Conservation (phyloP, 1,284 basidiomycete genomes). For the Acaromyces ingoldii region DNA sequence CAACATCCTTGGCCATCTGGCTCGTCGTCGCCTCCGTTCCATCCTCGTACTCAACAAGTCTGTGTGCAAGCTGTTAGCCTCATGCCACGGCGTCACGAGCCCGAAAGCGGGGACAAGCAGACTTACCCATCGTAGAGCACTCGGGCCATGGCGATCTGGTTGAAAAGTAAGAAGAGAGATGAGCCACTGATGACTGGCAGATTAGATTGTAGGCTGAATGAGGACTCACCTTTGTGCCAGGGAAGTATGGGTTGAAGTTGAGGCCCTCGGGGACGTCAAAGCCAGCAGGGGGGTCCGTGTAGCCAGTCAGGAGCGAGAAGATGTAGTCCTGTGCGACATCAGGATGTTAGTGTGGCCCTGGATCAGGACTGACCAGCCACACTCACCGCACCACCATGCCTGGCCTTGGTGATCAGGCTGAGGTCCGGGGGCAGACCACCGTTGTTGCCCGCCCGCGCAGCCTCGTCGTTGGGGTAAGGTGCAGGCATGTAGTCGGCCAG, state of each 20-base stretch:
- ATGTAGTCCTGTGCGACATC: conserved; percentile 80
- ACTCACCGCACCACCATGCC: conserved; percentile 86
- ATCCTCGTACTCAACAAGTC: conserved; percentile 51
- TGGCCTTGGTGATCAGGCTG: conserved; percentile 94
- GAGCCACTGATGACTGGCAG: too few relatives aligned
- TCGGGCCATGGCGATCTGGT: conserved; percentile 94
- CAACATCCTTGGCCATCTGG: conserved; percentile 99
- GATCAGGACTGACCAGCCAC: too few relatives aligned
- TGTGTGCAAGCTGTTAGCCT: too few relatives aligned
- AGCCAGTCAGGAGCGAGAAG: conserved; percentile 93
- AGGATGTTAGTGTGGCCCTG: too few relatives aligned
- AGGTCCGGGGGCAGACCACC: conserved; percentile 97
- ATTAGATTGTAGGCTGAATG: not conserved
- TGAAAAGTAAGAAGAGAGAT: conserved; percentile 52
- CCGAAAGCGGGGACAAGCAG: too few relatives aligned
- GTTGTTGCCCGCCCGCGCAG: conserved; percentile 85
- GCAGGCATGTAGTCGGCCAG: conserved; percentile 92
- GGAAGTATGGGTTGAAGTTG: conserved; percentile 53
- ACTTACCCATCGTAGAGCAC: conserved; percentile 86
- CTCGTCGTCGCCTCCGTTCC: conserved; percentile 93
- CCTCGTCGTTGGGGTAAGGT: conserved; percentile 97
- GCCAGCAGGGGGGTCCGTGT: conserved; percentile 92
- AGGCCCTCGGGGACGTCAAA: conserved; percentile 74
- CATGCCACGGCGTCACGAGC: too few relatives aligned
- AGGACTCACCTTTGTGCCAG: conserved; percentile 30